phyloP scores from a whole-genome alignment of 179 eudicot genomes.

The Dionaea muscipula region DNA sequence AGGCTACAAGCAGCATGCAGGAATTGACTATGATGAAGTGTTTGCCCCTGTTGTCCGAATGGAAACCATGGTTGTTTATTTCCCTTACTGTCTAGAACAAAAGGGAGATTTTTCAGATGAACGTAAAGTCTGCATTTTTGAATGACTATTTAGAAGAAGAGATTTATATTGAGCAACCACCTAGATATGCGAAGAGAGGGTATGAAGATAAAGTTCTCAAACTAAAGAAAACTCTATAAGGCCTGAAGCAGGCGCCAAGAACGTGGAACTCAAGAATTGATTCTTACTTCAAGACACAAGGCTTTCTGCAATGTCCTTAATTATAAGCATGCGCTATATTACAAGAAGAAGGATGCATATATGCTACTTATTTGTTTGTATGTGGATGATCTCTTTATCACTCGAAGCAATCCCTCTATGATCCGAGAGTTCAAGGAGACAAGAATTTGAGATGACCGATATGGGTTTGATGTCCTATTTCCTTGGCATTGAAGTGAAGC shows the following conservation, averaged over 20 bases:
- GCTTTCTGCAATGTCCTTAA: neutral
- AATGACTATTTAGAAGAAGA: slow-evolving; percentile 2
- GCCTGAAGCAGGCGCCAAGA: slow-evolving; percentile 4
- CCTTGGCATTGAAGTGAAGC: too few species aligned
- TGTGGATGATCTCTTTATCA: slow-evolving; percentile 17
- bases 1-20: neutral
- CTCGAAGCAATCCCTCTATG: too few species aligned
- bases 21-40: slow-evolving; percentile 1
- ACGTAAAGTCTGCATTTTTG: slow-evolving; percentile 8
- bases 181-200: neutral
- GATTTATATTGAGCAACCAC: neutral
- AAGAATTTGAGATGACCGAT: too few species aligned
- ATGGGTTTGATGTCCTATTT: too few species aligned
- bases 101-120: neutral
- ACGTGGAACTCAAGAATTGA: neutral
- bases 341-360: too few species aligned
- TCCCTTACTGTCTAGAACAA: neutral
- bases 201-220: neutral
- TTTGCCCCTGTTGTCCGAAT: slow-evolving; percentile 1
- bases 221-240: neutral
- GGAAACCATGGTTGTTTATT: slow-evolving; percentile 3
- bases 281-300: neutral
- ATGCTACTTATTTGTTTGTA: too few species aligned
- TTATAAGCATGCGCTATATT: neutral
- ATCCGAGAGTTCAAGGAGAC: too few species aligned